These are phyloP conservation scores for Potentilla sterilis DNA, from an alignment of 306 rosid species.

Conservation along the genomic window DNA sequence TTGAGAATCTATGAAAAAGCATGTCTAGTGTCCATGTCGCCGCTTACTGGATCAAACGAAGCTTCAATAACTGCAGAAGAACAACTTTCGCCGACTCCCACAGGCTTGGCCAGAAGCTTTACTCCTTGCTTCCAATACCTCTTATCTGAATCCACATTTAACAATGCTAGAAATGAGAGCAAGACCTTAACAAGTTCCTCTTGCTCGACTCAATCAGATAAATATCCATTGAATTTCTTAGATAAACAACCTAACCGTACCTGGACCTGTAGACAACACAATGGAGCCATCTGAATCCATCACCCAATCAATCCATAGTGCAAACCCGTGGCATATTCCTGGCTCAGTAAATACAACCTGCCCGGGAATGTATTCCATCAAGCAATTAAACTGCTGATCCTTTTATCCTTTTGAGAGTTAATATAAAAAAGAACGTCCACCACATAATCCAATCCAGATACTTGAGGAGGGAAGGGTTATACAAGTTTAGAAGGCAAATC, in stretches of 20 bases:
- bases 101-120: slow-evolving; percentile 75
- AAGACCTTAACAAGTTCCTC: not conserved
- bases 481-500: not conserved
- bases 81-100: slow-evolving; percentile 38
- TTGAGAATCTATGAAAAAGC: slow-evolving; percentile 35
- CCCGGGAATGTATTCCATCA: slow-evolving; percentile 19
- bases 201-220: not conserved
- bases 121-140: slow-evolving; percentile 96
- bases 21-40: slow-evolving; percentile 45
- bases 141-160: slow-evolving; percentile 51
- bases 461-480: not conserved
- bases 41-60: slow-evolving; percentile 56
- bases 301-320: slow-evolving; percentile 88
- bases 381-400: slow-evolving; percentile 6
- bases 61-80: slow-evolving; percentile 60
- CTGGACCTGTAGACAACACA: slow-evolving; percentile 83
- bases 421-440: not conserved
- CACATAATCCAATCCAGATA: not conserved
- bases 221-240: slow-evolving; percentile 1
- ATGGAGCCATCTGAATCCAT: slow-evolving; percentile 64
- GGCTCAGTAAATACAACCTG: slow-evolving; percentile 59
- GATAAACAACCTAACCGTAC: slow-evolving; percentile 35
- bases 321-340: slow-evolving; percentile 85
- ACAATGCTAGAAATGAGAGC: not conserved
- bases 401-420: not conserved